phyloP scores from a whole-genome alignment of 2,329 filamentous ascomycete species.

The Xylariaceae sp. region DNA sequence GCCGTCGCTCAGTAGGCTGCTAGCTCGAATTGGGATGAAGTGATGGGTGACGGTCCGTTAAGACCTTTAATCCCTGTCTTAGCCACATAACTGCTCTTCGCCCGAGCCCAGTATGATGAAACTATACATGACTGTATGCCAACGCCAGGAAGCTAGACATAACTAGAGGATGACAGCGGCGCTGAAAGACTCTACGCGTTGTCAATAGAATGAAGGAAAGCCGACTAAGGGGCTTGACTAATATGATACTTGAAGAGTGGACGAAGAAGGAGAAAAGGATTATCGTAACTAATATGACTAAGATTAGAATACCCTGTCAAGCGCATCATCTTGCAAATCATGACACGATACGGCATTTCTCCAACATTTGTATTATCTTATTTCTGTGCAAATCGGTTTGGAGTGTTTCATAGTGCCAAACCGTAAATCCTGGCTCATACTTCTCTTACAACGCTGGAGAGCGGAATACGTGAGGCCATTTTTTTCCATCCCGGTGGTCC shows the following conservation, averaged over 20 bases:
- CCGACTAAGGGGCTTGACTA: slow-evolving; percentile 18
- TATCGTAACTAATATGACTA: too few species aligned
- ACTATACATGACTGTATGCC: neutral
- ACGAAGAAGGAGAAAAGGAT: neutral
- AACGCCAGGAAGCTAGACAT: slow-evolving; percentile 1
- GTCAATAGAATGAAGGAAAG: neutral
- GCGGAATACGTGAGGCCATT: too few species aligned
- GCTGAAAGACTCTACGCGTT: neutral
- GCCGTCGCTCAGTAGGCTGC: slow-evolving; percentile 35
- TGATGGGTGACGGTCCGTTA: neutral
- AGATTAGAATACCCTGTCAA: slow-evolving; percentile 3
- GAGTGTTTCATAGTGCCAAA: too few species aligned
- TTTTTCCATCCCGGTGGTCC: too few species aligned
- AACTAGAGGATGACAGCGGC: slow-evolving; percentile 1
- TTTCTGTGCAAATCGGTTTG: too few species aligned
- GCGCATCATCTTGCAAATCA: neutral
- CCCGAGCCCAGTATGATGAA: neutral
- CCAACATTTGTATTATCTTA: neutral
- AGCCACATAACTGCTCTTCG: neutral
- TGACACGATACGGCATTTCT: neutral
- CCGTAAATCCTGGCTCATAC: too few species aligned
- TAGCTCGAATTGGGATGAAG: neutral
- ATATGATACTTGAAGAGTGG: slow-evolving; percentile 7
- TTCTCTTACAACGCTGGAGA: too few species aligned
- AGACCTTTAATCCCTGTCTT: neutral